Conservation (phyloP, 2,329 filamentous ascomycete species). For the Aspergillus ochraceoroseus region DNA sequence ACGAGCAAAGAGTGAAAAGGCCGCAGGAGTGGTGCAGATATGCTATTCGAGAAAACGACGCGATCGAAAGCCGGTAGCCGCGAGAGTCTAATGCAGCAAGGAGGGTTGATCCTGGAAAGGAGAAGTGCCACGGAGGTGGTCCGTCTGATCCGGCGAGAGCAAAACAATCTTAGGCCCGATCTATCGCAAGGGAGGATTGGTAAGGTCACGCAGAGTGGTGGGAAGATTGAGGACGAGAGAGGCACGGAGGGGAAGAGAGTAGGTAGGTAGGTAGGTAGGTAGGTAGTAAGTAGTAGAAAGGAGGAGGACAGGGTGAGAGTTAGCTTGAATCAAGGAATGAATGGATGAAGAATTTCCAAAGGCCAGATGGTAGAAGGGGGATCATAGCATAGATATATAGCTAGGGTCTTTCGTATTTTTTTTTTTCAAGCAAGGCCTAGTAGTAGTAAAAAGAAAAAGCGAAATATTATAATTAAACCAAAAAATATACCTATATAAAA, state of each 20-base stretch:
- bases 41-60: slow-evolving; percentile 18
- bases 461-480: slow-evolving; percentile 19
- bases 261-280: slow-evolving; percentile 16
- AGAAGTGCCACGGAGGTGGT: slow-evolving; percentile 25
- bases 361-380: slow-evolving; percentile 26
- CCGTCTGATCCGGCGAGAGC: slow-evolving; percentile 20
- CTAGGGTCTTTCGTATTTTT: slow-evolving; percentile 14
- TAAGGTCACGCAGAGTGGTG: slow-evolving; percentile 22
- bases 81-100: slow-evolving; percentile 32
- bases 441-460: too few species aligned
- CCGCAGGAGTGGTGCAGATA: slow-evolving; percentile 17
- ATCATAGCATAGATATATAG: slow-evolving; percentile 35
- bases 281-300: slow-evolving; percentile 15
- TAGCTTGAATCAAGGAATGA: slow-evolving; percentile 19
- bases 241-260: slow-evolving; percentile 16
- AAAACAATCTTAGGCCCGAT: slow-evolving; percentile 16
- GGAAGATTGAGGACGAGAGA: slow-evolving; percentile 13
- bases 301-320: slow-evolving; percentile 18
- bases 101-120: slow-evolving; percentile 31
- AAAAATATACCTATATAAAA: slow-evolving; percentile 15
- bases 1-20: slow-evolving; percentile 5
- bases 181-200: slow-evolving; percentile 25
- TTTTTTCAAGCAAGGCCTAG: too few species aligned
- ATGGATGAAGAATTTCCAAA: slow-evolving; percentile 25
- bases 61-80: slow-evolving; percentile 18